Evolutionary conservation across 257 asterid species (phyloP).

Genomic region (Salvia miltiorrhiza): DNA sequence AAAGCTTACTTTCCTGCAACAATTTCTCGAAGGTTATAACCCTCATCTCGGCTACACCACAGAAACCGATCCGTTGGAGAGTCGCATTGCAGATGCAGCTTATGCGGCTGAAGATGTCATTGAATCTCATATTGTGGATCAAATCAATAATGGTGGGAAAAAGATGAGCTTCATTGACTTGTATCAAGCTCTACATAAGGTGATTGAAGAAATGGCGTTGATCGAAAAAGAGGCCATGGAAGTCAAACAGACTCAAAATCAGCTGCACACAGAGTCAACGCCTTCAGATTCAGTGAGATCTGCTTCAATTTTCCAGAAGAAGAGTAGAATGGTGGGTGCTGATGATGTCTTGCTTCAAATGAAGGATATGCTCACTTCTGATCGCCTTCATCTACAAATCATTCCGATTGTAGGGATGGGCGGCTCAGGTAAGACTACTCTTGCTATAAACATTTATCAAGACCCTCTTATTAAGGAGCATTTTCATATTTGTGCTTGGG

Average conservation of each 20-base stretch:
- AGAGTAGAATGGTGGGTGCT: too few species aligned
- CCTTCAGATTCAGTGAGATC: not conserved
- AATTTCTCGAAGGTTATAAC: not conserved
- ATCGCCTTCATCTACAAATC: not conserved
- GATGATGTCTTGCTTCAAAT: not conserved
- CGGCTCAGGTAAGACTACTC: not conserved
- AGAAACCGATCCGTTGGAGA: not conserved
- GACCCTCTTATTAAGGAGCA: not conserved
- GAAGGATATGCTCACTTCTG: not conserved
- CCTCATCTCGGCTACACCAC: not conserved
- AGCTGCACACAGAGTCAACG: not conserved
- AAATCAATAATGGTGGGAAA: not conserved
- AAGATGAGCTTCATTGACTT: not conserved
- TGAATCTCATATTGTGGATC: not conserved
- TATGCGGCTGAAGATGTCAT: not conserved
- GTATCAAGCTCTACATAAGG: not conserved
- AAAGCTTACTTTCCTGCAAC: not conserved
- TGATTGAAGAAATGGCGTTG: not conserved
- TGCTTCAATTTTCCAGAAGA: too few species aligned
- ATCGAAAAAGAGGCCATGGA: not conserved
- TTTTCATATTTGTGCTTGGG: not conserved
- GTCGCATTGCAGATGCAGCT: not conserved
- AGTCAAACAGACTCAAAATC: not conserved
- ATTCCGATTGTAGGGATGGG: not conserved
- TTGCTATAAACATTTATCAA: not conserved